Conservation (phyloP, 116 monocot species). For the Thalassia testudinum region DNA sequence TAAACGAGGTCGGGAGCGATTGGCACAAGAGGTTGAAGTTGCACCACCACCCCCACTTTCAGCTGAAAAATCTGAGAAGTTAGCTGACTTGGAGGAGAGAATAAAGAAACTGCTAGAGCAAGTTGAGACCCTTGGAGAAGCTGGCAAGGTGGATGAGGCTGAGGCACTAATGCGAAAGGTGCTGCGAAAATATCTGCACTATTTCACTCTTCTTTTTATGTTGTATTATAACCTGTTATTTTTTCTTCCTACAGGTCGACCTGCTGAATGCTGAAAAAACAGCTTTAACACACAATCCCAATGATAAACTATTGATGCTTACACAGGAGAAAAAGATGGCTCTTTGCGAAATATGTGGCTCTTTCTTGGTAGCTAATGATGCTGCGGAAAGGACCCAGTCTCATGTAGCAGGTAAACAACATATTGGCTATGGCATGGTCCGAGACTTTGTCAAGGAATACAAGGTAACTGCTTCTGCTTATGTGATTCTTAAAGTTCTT, state of each 20-base stretch:
- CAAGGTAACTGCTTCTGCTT: constrained; percentile 34
- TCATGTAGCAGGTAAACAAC: constrained; percentile 93
- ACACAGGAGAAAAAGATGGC: constrained; percentile 99
- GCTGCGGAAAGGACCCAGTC: constrained; percentile 91
- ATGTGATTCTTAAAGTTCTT: not conserved
- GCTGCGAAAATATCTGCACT: not conserved
- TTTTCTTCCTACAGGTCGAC: constrained; percentile 51
- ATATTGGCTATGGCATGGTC: constrained; percentile 94
- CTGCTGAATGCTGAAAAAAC: constrained; percentile 74
- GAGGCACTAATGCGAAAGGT: constrained; percentile 91
- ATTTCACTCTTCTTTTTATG: not conserved
- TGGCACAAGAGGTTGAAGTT: constrained; percentile 53
- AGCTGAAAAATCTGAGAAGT: constrained; percentile 48
- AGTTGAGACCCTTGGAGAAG: constrained; percentile 74
- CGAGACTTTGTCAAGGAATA: constrained; percentile 74
- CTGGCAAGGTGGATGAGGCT: constrained; percentile 89
- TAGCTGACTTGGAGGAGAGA: constrained; percentile 50
- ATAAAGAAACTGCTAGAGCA: constrained; percentile 75
- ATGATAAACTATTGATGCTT: constrained; percentile 54
- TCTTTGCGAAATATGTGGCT: constrained; percentile 96
- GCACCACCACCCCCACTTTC: constrained; percentile 29
- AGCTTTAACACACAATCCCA: constrained; percentile 38
- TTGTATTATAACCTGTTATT: not conserved
- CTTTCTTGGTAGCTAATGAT: constrained; percentile 95
- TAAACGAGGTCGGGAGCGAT: constrained; percentile 56